Conservation (phyloP, 352 stramenopile genomes). For the Phytophthora cryptogea region DNA sequence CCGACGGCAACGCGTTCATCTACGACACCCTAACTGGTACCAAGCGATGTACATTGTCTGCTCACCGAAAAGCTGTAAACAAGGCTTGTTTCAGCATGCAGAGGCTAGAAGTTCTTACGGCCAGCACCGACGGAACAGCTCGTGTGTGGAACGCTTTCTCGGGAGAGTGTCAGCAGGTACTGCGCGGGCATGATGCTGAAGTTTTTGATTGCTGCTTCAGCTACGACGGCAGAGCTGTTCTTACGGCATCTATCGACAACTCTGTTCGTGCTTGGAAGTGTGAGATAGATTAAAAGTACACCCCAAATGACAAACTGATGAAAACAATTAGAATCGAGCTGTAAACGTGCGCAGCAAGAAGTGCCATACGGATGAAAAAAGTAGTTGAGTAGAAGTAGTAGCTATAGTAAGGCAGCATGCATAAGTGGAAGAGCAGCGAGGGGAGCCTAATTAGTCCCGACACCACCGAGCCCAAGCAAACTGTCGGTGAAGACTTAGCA, state of each 20-base stretch:
- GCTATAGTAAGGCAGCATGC: slow-evolving; percentile 39
- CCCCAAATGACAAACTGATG: not conserved
- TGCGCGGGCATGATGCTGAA: slow-evolving; percentile 69
- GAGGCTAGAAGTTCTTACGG: slow-evolving; percentile 60
- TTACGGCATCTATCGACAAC: slow-evolving; percentile 71
- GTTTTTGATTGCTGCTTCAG: slow-evolving; percentile 64
- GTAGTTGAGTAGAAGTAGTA: slow-evolving; percentile 39
- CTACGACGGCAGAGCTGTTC: slow-evolving; percentile 54
- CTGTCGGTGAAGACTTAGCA: slow-evolving; percentile 59
- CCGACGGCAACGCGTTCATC: slow-evolving; percentile 59
- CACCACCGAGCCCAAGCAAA: slow-evolving; percentile 31
- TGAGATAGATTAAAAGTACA: slow-evolving; percentile 11
- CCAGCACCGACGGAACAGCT: slow-evolving; percentile 57
- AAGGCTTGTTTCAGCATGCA: slow-evolving; percentile 73
- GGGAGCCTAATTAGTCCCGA: slow-evolving; percentile 15
- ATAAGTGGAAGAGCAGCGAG: slow-evolving; percentile 25
- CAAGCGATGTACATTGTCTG: slow-evolving; percentile 41
- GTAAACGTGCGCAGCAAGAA: not conserved
- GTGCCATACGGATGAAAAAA: slow-evolving; percentile 23
- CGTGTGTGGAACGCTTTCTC: slow-evolving; percentile 76
- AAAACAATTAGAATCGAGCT: not conserved
- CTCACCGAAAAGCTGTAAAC: slow-evolving; percentile 54
- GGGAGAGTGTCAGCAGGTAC: slow-evolving; percentile 62
- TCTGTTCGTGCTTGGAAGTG: slow-evolving; percentile 65
- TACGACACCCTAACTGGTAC: slow-evolving; percentile 79